These are phyloP conservation scores for Capronia epimyces DNA, from an alignment of 2,329 filamentous ascomycete genomes.

Conservation along the genomic window DNA sequence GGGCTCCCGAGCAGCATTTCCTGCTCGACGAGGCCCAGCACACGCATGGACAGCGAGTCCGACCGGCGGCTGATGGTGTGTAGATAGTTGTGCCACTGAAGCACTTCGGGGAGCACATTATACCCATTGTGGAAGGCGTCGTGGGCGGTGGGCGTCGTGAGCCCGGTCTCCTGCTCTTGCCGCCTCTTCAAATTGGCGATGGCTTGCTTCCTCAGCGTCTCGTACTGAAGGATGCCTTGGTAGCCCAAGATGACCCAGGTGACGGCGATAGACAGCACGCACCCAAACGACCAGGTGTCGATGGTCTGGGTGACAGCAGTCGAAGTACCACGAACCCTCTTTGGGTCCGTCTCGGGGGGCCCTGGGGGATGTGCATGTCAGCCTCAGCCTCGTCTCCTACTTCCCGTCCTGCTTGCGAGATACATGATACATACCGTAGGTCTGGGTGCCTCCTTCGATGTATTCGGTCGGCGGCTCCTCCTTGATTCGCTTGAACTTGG, in stretches of 20 bases:
- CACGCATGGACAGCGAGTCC: neutral
- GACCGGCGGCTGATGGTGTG: neutral
- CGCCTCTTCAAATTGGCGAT: neutral
- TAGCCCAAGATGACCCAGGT: conserved; percentile 1
- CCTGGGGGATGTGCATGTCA: no score
- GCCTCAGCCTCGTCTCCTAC: no score
- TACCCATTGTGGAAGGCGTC: conserved; percentile 1
- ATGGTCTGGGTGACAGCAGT: neutral
- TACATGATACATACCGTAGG: neutral
- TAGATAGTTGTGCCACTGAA: conserved; percentile 1
- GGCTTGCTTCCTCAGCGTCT: neutral
- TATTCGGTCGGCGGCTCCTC: neutral
- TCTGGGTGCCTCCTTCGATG: neutral
- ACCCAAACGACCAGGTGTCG: conserved; percentile 5
- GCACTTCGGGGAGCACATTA: neutral
- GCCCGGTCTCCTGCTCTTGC: neutral
- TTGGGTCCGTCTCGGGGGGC: neutral
- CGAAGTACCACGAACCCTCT: no score
- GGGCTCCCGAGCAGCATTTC: conserved; percentile 3
- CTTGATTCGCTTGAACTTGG: neutral
- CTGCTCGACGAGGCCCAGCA: neutral
- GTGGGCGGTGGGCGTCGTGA: neutral
- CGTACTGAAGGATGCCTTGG: neutral
- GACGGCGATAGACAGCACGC: neutral
- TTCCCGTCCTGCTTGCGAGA: no score